These are phyloP conservation scores for Pyricularia grisea DNA, from an alignment of 2,329 filamentous ascomycete species.

Conservation along the genomic window DNA sequence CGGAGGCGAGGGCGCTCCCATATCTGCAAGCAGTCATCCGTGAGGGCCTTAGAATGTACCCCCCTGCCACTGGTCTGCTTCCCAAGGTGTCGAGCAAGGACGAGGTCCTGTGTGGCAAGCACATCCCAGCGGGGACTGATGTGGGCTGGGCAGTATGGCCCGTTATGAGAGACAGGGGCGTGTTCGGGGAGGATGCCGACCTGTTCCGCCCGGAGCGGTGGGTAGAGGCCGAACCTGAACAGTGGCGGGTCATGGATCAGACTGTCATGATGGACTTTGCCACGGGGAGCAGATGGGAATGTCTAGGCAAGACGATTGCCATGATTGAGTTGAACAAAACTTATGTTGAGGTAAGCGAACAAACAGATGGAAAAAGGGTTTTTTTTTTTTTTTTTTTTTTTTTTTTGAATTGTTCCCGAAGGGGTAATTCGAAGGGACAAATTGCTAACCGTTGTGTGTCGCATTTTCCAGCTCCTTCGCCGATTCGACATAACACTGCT, in stretches of 20 bases:
- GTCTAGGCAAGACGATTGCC: constrained; percentile 29
- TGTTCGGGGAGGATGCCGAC: constrained; percentile 53
- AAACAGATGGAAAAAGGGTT: not conserved
- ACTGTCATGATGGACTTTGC: constrained; percentile 9
- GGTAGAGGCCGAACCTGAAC: constrained; percentile 30
- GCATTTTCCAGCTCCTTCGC: constrained; percentile 14
- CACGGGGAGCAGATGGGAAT: constrained; percentile 20
- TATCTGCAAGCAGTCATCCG: constrained; percentile 12
- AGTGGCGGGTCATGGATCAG: constrained; percentile 18
- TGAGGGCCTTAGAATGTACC: constrained; percentile 15
- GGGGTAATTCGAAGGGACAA: not conserved
- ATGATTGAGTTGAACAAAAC: constrained; percentile 30
- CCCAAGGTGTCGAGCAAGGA: constrained; percentile 6
- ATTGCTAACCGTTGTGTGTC: not conserved
- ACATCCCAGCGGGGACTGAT: constrained; percentile 9
- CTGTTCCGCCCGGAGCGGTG: constrained; percentile 52
- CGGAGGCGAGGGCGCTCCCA: constrained; percentile 3
- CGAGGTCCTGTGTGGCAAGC: constrained; percentile 3
- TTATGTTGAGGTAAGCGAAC: constrained; percentile 26
- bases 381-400: too few species aligned
- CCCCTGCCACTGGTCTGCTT: constrained; percentile 12
- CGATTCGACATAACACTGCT: constrained; percentile 17
- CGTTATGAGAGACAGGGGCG: constrained; percentile 48
- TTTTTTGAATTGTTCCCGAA: too few species aligned
- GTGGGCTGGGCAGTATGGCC: constrained; percentile 35